phyloP scores from a whole-genome alignment of 1,284 basidiomycete genomes.

The Erythrobasidium hasegawianum region DNA sequence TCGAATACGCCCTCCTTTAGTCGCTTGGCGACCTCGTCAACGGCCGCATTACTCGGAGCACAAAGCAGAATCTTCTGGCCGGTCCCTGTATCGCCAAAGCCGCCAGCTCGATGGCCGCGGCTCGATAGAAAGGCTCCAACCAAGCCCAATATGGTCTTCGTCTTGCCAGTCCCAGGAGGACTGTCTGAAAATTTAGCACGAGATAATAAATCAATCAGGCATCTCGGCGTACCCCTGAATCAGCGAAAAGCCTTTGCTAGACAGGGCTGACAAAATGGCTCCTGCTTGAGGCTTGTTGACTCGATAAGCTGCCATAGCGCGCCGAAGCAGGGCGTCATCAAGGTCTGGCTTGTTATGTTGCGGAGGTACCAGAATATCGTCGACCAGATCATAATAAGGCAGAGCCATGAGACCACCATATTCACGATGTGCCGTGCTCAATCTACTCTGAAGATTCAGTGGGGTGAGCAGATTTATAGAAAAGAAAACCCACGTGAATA shows the following conservation, averaged over 20 bases:
- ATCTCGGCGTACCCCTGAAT: constrained; percentile 80
- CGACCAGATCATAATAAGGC: constrained; percentile 73
- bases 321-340: constrained; percentile 59
- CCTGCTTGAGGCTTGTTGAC: constrained; percentile 93
- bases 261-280: constrained; percentile 75
- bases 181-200: constrained; percentile 51
- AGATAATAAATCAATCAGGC: not conserved
- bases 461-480: not conserved
- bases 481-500: constrained; percentile 63
- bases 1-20: constrained; percentile 72
- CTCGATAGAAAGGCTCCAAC: constrained; percentile 74
- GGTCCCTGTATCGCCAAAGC: constrained; percentile 45
- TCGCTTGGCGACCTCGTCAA: constrained; percentile 90
- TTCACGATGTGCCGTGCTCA: constrained; percentile 88
- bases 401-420: constrained; percentile 80
- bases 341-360: constrained; percentile 55
- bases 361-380: constrained; percentile 65
- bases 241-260: constrained; percentile 73
- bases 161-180: constrained; percentile 97
- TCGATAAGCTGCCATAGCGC: constrained; percentile 66
- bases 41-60: constrained; percentile 97
- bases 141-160: constrained; percentile 94
- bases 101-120: constrained; percentile 50
- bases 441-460: constrained; percentile 53
- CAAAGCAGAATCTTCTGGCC: constrained; percentile 79